Conservation (phyloP, 2,329 filamentous ascomycete species). For the Achaetomium macrosporum region DNA sequence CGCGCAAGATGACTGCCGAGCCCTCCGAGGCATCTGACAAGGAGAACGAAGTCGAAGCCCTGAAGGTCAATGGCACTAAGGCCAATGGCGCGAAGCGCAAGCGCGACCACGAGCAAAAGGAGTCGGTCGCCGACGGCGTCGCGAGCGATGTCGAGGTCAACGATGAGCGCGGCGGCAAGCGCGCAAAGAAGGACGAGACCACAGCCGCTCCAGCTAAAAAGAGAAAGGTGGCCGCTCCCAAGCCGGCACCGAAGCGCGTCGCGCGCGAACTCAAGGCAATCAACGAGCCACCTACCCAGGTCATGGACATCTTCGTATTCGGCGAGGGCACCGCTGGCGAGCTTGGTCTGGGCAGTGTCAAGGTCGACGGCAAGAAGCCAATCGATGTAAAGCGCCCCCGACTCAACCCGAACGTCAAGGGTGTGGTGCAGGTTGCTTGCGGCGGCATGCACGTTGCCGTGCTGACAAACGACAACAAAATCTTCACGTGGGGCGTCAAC, state of each 20-base stretch:
- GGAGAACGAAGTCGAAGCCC: conserved; percentile 23
- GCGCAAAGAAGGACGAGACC: conserved; percentile 25
- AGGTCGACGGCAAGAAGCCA: conserved; percentile 51
- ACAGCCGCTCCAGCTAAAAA: conserved; percentile 29
- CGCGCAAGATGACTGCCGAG: conserved; percentile 18
- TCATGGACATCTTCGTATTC: conserved; percentile 71
- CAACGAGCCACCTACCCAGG: conserved; percentile 57
- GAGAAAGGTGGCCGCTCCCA: conserved; percentile 31
- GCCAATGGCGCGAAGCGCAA: conserved; percentile 27
- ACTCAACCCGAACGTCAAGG: conserved; percentile 56
- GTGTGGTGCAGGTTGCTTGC: conserved; percentile 68
- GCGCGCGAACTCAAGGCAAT: conserved; percentile 35
- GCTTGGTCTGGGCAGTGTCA: conserved; percentile 69
- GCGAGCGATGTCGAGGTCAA: conserved; percentile 13
- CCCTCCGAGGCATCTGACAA: conserved; percentile 21
- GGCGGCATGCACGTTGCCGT: conserved; percentile 79
- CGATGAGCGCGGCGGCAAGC: conserved; percentile 17
- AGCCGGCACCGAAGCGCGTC: conserved; percentile 16
- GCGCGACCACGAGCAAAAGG: conserved; percentile 21
- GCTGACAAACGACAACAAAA: conserved; percentile 72
- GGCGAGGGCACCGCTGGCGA: conserved; percentile 77
- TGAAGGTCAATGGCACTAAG: conserved; percentile 24
- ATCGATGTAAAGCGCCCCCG: conserved; percentile 72
- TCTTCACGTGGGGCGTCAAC: conserved; percentile 83
- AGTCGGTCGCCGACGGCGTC: conserved; percentile 18